A percentile compares a stretch with the other conserved stretches of the same genome.
These are phyloP conservation scores for Komagataella mondaviorum DNA, from an alignment of 805 yeast species.

Conservation along the genomic window DNA sequence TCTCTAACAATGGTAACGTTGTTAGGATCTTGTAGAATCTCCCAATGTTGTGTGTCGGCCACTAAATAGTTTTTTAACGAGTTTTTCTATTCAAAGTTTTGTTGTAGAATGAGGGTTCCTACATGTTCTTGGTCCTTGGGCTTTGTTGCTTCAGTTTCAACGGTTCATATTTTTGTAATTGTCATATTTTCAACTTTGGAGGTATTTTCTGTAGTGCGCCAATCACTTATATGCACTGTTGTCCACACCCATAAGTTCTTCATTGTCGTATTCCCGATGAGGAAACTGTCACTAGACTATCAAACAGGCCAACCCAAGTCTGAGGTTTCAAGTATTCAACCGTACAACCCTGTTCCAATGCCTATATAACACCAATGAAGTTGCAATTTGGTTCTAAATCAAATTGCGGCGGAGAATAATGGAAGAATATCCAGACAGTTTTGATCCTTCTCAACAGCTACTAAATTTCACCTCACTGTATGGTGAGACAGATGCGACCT, in stretches of 20 bases:
- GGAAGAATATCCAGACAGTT: neutral
- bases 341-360: neutral
- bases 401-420: neutral
- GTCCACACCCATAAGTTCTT: neutral
- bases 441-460: neutral
- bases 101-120: neutral
- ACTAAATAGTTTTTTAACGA: neutral
- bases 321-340: neutral
- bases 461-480: constrained; percentile 27
- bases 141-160: too few relatives aligned
- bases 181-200: too few relatives aligned
- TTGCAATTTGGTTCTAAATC: neutral
- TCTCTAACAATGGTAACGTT: constrained; percentile 3
- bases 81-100: neutral
- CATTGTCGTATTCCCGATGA: neutral
- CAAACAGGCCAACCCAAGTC: neutral
- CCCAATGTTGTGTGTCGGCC: neutral
- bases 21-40: neutral
- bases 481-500: constrained; percentile 24
- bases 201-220: neutral
- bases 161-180: too few relatives aligned
- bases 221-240: neutral
- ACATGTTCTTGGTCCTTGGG: too few relatives aligned
- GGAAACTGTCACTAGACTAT: neutral
- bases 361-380: neutral